Conservation (phyloP, 2,329 filamentous ascomycete species). For the Seiridium unicorne region DNA sequence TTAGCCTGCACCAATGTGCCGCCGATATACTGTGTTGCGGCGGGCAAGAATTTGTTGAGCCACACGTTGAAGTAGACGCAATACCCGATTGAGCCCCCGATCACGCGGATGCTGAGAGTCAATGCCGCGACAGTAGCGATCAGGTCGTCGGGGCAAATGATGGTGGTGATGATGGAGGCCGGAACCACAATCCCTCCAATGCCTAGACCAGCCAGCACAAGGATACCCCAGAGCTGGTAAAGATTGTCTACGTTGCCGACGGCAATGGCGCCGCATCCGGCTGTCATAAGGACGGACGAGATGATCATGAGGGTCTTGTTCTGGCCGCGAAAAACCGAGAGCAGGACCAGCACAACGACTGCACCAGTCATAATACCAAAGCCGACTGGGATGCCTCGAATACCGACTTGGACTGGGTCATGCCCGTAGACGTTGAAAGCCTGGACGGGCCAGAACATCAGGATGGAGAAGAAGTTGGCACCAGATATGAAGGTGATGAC, state of each 20-base stretch:
- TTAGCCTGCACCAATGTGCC: conserved; percentile 47
- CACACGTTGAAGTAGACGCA: conserved; percentile 51
- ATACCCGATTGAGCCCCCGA: conserved; percentile 66
- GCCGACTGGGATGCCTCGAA: conserved; percentile 63
- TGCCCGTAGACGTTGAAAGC: conserved; percentile 65
- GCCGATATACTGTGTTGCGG: conserved; percentile 38
- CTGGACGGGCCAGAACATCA: conserved; percentile 64
- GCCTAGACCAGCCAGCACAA: conserved; percentile 62
- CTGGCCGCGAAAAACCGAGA: conserved; percentile 56
- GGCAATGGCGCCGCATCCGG: conserved; percentile 55
- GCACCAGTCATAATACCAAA: conserved; percentile 63
- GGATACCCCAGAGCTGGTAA: conserved; percentile 50
- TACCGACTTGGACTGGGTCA: conserved; percentile 61
- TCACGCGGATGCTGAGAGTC: conserved; percentile 66
- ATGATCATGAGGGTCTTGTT: conserved; percentile 60
- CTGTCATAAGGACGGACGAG: conserved; percentile 63
- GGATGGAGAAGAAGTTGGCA: conserved; percentile 55
- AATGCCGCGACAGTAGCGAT: conserved; percentile 69
- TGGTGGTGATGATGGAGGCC: conserved; percentile 65
- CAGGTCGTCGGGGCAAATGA: conserved; percentile 68
- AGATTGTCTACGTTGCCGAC: conserved; percentile 51
- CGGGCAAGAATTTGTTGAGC: conserved; percentile 40
- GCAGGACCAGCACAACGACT: conserved; percentile 54
- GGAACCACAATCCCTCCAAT: conserved; percentile 69
- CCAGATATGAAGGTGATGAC: conserved; percentile 59